Percentiles rank a stretch among this genome's conserved stretches.
Evolutionary conservation across 2,329 filamentous ascomycete species (phyloP).

Genomic region (Catunica adiposa): DNA sequence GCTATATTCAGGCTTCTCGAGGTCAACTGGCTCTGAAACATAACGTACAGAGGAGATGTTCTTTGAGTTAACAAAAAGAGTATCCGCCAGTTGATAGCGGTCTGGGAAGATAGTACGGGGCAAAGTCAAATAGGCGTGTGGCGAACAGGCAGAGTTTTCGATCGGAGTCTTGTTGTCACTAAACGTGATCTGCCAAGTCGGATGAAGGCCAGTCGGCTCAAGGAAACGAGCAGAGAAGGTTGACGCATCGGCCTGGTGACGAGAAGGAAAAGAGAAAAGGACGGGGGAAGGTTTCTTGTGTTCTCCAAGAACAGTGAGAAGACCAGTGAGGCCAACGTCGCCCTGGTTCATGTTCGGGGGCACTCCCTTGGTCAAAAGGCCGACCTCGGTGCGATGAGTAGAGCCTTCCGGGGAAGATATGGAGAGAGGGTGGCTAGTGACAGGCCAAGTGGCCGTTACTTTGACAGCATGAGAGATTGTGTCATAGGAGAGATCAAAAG

Average conservation of each 20-base stretch:
- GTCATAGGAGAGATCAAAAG: conserved; percentile 66
- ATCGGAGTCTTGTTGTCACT: conserved; percentile 33
- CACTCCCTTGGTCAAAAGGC: conserved; percentile 52
- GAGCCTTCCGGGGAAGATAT: neutral
- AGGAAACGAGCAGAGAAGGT: conserved; percentile 49
- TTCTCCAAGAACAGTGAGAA: conserved; percentile 63
- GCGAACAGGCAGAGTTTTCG: conserved; percentile 44
- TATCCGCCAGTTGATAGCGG: conserved; percentile 65
- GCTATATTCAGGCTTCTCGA: conserved; percentile 78
- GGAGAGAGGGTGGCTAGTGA: conserved; percentile 17
- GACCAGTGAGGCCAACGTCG: conserved; percentile 63
- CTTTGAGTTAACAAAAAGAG: conserved; percentile 64
- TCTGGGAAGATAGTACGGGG: conserved; percentile 72
- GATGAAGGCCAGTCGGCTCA: conserved; percentile 67
- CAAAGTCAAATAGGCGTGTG: conserved; percentile 69
- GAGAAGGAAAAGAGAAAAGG: conserved; percentile 68
- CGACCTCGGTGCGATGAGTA: conserved; percentile 55
- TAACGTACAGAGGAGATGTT: conserved; percentile 54
- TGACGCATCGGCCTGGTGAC: conserved; percentile 41
- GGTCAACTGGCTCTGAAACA: conserved; percentile 61
- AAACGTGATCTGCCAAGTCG: conserved; percentile 55
- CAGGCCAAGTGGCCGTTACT: conserved; percentile 48
- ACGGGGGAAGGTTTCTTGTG: conserved; percentile 56
- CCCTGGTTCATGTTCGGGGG: conserved; percentile 44
- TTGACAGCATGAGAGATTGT: conserved; percentile 46